Conservation (phyloP, 331 rosid species). For the Quercus phellos region DNA sequence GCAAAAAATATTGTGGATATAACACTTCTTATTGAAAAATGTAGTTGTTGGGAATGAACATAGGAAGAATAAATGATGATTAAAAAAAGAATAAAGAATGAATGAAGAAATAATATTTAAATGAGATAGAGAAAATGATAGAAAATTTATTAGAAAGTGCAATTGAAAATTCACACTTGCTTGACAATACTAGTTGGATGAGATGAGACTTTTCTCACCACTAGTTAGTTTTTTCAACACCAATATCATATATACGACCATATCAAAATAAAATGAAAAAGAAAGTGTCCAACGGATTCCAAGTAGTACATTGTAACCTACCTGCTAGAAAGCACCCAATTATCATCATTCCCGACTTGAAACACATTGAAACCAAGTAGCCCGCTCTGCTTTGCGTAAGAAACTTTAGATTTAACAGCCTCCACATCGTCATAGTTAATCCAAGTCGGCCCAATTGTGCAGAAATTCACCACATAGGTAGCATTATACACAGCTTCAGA, state of each 20-base stretch:
- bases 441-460: constrained; percentile 25
- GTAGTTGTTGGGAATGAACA: too few species aligned
- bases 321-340: constrained; percentile 44
- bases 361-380: constrained; percentile 32
- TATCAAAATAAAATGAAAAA: not conserved
- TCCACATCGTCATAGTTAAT: constrained; percentile 29
- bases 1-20: too few species aligned
- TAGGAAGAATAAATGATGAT: too few species aligned
- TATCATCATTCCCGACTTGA: constrained; percentile 31
- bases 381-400: constrained; percentile 26
- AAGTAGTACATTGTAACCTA: not conserved
- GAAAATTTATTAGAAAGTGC: too few species aligned
- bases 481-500: constrained; percentile 27
- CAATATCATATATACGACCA: too few species aligned
- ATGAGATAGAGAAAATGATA: too few species aligned
- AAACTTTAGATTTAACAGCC: constrained; percentile 15
- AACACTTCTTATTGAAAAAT: too few species aligned
- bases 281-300: not conserved
- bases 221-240: constrained; percentile 6
- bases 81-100: too few species aligned
- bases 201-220: constrained; percentile 8
- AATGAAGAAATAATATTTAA: too few species aligned
- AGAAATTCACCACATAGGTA: constrained; percentile 32
- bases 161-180: too few species aligned
- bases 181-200: too few species aligned